These are phyloP conservation scores for Xylariaceae sp. DNA, from an alignment of 2,329 filamentous ascomycete species.

Conservation along the genomic window DNA sequence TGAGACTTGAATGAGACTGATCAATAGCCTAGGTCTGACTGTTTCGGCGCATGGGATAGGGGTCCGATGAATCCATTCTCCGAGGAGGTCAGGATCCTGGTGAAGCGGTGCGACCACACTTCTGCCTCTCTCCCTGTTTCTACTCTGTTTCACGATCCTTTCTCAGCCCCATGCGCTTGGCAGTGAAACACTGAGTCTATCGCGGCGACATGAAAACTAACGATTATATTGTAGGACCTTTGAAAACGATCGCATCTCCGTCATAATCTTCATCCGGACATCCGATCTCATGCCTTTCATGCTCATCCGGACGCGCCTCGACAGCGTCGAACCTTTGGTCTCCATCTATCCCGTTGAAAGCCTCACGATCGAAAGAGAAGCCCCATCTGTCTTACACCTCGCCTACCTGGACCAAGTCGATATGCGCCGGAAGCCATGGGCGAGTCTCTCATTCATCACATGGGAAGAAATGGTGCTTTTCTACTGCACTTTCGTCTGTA, in stretches of 20 bases:
- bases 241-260: conserved; percentile 49
- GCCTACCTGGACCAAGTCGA: conserved; percentile 46
- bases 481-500: conserved; percentile 52
- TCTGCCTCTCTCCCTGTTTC: not conserved
- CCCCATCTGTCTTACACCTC: conserved; percentile 43
- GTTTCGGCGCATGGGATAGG: conserved; percentile 31
- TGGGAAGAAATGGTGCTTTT: conserved; percentile 61
- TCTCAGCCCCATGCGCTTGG: not conserved
- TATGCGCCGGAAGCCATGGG: conserved; percentile 47
- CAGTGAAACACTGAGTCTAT: not conserved
- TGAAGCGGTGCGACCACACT: conserved; percentile 44
- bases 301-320: conserved; percentile 38
- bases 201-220: conserved; percentile 3
- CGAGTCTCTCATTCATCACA: conserved; percentile 50
- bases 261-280: conserved; percentile 48
- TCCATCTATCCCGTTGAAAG: conserved; percentile 50
- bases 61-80: conserved; percentile 40
- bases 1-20: not conserved
- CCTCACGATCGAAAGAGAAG: conserved; percentile 47
- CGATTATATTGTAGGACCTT: conserved; percentile 39
- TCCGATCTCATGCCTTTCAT: conserved; percentile 42
- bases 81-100: conserved; percentile 46
- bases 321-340: conserved; percentile 40
- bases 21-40: conserved; percentile 22
- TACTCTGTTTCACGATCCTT: not conserved